These are phyloP conservation scores for Artomyces pyxidatus DNA, from an alignment of 768 basidiomycete species.

Conservation along the genomic window DNA sequence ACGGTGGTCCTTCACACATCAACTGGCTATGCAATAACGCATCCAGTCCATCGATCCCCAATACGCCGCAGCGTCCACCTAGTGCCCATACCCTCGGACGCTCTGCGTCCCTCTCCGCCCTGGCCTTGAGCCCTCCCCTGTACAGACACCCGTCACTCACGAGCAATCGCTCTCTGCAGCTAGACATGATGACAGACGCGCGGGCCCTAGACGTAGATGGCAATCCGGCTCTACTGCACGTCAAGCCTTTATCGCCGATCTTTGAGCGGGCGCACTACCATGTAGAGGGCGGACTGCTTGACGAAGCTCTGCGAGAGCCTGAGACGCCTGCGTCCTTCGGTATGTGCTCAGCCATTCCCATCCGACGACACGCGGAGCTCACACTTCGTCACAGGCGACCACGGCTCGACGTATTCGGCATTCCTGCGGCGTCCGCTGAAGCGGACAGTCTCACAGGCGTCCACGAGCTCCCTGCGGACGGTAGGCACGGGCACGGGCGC, in stretches of 20 bases:
- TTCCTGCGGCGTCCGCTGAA: slow-evolving; percentile 62
- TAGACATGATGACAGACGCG: slow-evolving; percentile 19
- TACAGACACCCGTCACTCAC: slow-evolving; percentile 21
- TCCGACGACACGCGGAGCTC: neutral
- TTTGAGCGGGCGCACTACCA: slow-evolving; percentile 53
- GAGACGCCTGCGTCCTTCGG: slow-evolving; percentile 19
- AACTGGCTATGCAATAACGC: slow-evolving; percentile 12
- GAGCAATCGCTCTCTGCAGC: slow-evolving; percentile 36
- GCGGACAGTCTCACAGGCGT: slow-evolving; percentile 55
- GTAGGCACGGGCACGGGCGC: slow-evolving; percentile 43
- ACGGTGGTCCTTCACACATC: slow-evolving; percentile 11
- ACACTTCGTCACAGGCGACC: slow-evolving; percentile 1
- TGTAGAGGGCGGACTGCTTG: slow-evolving; percentile 29
- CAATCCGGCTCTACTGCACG: slow-evolving; percentile 16
- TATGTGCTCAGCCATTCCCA: slow-evolving; percentile 24
- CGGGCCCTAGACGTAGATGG: slow-evolving; percentile 12
- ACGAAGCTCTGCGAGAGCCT: slow-evolving; percentile 12
- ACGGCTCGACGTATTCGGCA: slow-evolving; percentile 31
- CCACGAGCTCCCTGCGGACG: slow-evolving; percentile 29
- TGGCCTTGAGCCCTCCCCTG: slow-evolving; percentile 18
- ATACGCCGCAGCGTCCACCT: slow-evolving; percentile 7
- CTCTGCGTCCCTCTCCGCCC: slow-evolving; percentile 13
- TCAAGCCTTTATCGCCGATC: slow-evolving; percentile 53
- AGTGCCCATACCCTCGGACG: slow-evolving; percentile 9
- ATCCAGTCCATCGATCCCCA: slow-evolving; percentile 1